Evolutionary conservation across 331 rosid species (phyloP).

Genomic region (Ulmus americana): DNA sequence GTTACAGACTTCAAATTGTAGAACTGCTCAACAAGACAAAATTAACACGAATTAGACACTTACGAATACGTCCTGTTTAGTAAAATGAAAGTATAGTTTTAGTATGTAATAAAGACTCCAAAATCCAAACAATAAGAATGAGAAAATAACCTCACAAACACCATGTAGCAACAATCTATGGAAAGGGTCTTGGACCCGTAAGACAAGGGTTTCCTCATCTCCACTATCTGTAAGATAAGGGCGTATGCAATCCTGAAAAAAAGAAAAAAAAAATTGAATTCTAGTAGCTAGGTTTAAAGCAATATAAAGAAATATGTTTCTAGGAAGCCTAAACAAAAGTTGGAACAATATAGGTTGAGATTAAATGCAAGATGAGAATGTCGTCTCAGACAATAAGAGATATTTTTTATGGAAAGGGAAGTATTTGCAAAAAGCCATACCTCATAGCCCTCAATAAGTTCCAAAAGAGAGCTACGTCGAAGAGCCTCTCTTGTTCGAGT

Average conservation of each 20-base stretch:
- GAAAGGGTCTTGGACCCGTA: conserved; percentile 67
- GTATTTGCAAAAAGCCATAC: conserved; percentile 25
- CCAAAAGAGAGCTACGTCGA: conserved; percentile 68
- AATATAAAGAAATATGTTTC: neutral
- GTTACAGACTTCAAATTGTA: conserved; percentile 77
- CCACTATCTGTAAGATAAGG: conserved; percentile 40
- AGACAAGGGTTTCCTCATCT: conserved; percentile 45
- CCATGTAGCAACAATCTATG: conserved; percentile 82
- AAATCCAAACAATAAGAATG: neutral
- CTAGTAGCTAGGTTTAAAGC: neutral
- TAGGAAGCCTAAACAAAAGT: too few species aligned
- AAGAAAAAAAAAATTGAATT: neutral
- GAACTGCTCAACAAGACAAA: conserved; percentile 49
- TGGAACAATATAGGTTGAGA: neutral
- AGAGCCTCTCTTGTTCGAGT: conserved; percentile 83
- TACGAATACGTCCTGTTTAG: neutral
- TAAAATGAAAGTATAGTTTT: neutral
- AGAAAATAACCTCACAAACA: conserved; percentile 71
- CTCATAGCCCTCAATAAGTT: conserved; percentile 77
- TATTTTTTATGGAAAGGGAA: neutral
- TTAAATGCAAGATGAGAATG: neutral
- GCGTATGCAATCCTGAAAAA: conserved; percentile 52
- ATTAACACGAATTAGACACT: conserved; percentile 6
- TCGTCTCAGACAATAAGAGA: neutral
- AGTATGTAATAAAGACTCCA: neutral